These are phyloP conservation scores for Quillaja saponaria DNA, from an alignment of 306 rosid genomes.

Conservation along the genomic window DNA sequence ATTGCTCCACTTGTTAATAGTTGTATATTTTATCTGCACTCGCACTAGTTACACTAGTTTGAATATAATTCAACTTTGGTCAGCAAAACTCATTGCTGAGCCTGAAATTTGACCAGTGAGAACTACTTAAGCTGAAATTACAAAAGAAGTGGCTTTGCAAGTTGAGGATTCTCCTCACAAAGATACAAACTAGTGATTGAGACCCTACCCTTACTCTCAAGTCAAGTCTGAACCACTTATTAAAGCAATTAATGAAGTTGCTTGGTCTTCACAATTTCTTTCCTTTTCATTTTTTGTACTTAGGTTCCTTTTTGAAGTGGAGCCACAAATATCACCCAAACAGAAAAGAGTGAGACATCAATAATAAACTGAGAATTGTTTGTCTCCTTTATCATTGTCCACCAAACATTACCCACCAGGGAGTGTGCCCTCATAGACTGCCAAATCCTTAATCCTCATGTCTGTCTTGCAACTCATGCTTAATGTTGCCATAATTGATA, in stretches of 20 bases:
- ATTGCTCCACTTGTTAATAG: background rate
- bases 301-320: background rate
- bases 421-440: slow-evolving; percentile 38
- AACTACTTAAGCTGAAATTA: slow-evolving; percentile 18
- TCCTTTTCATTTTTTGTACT: slow-evolving; percentile 9
- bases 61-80: no score
- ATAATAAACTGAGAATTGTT: slow-evolving; percentile 21
- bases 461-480: background rate
- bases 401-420: slow-evolving; percentile 29
- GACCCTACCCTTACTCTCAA: slow-evolving; percentile 6
- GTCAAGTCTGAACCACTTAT: slow-evolving; percentile 14
- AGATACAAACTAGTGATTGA: background rate
- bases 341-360: slow-evolving; percentile 28
- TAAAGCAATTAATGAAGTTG: background rate
- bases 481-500: slow-evolving; percentile 10
- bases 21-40: no score
- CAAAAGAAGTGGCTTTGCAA: slow-evolving; percentile 10
- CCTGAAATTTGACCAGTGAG: no score
- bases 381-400: slow-evolving; percentile 38
- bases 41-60: no score
- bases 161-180: background rate
- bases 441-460: slow-evolving; percentile 32
- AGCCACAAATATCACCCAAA: background rate
- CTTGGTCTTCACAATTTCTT: slow-evolving; percentile 38
- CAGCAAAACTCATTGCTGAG: no score